Conservation (phyloP, 805 yeast species). For the Metschnikowia chrysomelidarum region DNA sequence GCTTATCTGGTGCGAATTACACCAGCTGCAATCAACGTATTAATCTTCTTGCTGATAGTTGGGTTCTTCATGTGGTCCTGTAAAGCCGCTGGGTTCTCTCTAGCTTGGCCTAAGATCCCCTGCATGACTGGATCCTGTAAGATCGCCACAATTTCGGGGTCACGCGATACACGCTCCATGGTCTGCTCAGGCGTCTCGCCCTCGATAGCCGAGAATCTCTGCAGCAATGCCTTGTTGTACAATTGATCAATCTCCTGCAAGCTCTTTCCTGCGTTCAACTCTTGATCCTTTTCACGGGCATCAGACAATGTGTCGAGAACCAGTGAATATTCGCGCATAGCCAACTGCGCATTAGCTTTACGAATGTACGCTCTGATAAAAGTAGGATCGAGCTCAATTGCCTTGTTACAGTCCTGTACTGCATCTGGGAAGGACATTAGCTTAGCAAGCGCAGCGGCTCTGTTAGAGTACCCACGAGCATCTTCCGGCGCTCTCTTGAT, state of each 20-base stretch:
- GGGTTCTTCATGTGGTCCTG: conserved; percentile 98
- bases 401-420: conserved; percentile 84
- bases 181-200: conserved; percentile 95
- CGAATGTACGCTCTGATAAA: conserved; percentile 95
- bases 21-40: conserved; percentile 92
- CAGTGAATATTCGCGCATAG: conserved; percentile 80
- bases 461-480: conserved; percentile 94
- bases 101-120: conserved; percentile 90
- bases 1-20: conserved; percentile 80
- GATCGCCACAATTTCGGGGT: conserved; percentile 90
- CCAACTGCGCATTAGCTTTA: conserved; percentile 92
- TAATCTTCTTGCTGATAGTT: conserved; percentile 81
- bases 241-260: conserved; percentile 79
- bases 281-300: conserved; percentile 75
- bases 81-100: conserved; percentile 91
- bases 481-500: conserved; percentile 95
- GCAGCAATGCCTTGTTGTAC: conserved; percentile 69
- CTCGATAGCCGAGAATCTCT: conserved; percentile 77
- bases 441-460: conserved; percentile 96
- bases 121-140: conserved; percentile 96
- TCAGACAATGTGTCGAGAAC: conserved; percentile 77
- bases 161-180: conserved; percentile 82
- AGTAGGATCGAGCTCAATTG: conserved; percentile 82
- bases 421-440: conserved; percentile 97
- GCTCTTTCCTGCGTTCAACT: conserved; percentile 54